phyloP scores from a whole-genome alignment of 2,329 filamentous ascomycete species.

The Paraconiothyrium brasiliense region DNA sequence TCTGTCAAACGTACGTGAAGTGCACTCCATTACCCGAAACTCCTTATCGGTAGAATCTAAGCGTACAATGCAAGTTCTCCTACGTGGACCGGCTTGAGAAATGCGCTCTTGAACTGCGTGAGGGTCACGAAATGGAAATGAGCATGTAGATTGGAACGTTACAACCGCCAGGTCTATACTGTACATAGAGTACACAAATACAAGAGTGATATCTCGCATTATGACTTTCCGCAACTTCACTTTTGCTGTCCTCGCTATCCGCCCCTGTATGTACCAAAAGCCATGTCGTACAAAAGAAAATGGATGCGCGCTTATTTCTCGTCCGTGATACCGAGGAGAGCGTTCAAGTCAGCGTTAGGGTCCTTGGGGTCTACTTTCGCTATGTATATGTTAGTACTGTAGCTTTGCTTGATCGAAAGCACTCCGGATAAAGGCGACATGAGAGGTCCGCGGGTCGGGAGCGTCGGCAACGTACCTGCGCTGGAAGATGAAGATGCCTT shows the following conservation, averaged over 20 bases:
- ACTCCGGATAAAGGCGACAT: neutral
- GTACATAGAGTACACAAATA: slow-evolving; percentile 54
- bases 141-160: slow-evolving; percentile 47
- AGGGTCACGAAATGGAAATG: slow-evolving; percentile 14
- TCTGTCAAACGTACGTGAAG: no score
- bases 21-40: no score
- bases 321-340: slow-evolving; percentile 54
- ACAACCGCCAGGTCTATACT: slow-evolving; percentile 51
- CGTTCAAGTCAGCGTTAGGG: slow-evolving; percentile 93
- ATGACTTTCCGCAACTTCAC: slow-evolving; percentile 25
- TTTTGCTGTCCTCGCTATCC: slow-evolving; percentile 24
- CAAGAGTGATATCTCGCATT: slow-evolving; percentile 42
- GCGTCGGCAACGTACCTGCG: slow-evolving; percentile 35
- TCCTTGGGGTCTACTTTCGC: slow-evolving; percentile 74
- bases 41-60: neutral
- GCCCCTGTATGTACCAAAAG: slow-evolving; percentile 29
- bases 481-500: slow-evolving; percentile 36
- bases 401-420: slow-evolving; percentile 50
- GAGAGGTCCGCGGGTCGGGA: neutral
- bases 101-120: neutral
- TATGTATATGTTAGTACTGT: slow-evolving; percentile 47
- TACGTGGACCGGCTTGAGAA: neutral
- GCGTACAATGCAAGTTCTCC: neutral
- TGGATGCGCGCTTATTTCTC: slow-evolving; percentile 38
- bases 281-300: slow-evolving; percentile 37